phyloP scores from a whole-genome alignment of 345 rosid species.

The Arabidopsis thaliana region TAIR10.1 NC_003070.9:20304001-20304500 shows the following conservation, averaged over 20 bases:
- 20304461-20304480: neutral
- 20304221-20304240: no score
- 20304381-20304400: no score
- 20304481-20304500: neutral
- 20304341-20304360: no score
- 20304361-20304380: no score
- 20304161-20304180: neutral
- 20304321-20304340: neutral
- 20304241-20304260: no score
- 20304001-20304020: slow-evolving; percentile 16
- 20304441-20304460: no score
- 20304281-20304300: no score
- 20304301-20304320: neutral
- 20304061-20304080: slow-evolving; percentile 18
- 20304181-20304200: neutral
- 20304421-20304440: no score
- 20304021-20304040: slow-evolving; percentile 31
- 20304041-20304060: slow-evolving; percentile 29
- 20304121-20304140: slow-evolving; percentile 1
- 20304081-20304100: neutral
- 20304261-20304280: no score
- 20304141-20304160: slow-evolving; percentile 5
- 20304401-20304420: no score
- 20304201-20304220: no score
- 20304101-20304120: slow-evolving; percentile 5